Evolutionary conservation across 83 land plant genomes (phyloP).

Genomic region (Thuja plicata): DNA sequence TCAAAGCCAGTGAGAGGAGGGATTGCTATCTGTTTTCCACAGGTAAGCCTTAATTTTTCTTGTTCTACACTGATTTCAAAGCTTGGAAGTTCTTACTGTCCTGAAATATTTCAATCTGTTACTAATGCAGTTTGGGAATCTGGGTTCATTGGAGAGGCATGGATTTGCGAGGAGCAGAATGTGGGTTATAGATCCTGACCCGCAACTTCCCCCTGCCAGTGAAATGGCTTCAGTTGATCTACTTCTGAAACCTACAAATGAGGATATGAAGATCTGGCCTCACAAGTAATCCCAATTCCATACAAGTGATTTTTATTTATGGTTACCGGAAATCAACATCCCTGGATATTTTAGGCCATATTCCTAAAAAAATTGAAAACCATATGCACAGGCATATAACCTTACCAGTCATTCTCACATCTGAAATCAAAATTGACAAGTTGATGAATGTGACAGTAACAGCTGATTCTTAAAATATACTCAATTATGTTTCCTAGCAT

Average conservation of each 20-base stretch:
- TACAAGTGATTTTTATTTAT: slow-evolving; percentile 1
- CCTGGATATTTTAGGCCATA: not conserved
- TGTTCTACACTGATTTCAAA: not conserved
- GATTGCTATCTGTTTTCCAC: slow-evolving; percentile 83
- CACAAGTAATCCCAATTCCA: slow-evolving; percentile 15
- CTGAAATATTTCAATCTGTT: not conserved
- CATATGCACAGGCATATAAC: too few relatives aligned
- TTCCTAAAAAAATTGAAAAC: too few relatives aligned
- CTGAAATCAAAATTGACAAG: too few relatives aligned
- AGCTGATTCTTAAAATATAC: not conserved
- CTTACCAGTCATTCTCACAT: too few relatives aligned
- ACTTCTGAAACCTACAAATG: slow-evolving; percentile 19
- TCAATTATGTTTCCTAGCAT: too few relatives aligned
- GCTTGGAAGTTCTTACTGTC: not conserved
- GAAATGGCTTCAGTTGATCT: slow-evolving; percentile 22
- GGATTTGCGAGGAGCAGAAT: slow-evolving; percentile 36
- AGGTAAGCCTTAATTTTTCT: slow-evolving; percentile 32
- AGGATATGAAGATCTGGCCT: slow-evolving; percentile 26
- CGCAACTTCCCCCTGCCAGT: slow-evolving; percentile 13
- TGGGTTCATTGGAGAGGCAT: slow-evolving; percentile 29
- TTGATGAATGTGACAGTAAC: not conserved
- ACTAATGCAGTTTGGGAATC: slow-evolving; percentile 20
- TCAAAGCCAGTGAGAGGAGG: slow-evolving; percentile 85
- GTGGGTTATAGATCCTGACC: slow-evolving; percentile 27
- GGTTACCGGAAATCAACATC: not conserved